A percentile compares a stretch with the other conserved stretches of the same genome.
These are phyloP conservation scores for Pseudocercospora crystallina DNA, from an alignment of 2,329 filamentous ascomycete species.

Conservation along the genomic window DNA sequence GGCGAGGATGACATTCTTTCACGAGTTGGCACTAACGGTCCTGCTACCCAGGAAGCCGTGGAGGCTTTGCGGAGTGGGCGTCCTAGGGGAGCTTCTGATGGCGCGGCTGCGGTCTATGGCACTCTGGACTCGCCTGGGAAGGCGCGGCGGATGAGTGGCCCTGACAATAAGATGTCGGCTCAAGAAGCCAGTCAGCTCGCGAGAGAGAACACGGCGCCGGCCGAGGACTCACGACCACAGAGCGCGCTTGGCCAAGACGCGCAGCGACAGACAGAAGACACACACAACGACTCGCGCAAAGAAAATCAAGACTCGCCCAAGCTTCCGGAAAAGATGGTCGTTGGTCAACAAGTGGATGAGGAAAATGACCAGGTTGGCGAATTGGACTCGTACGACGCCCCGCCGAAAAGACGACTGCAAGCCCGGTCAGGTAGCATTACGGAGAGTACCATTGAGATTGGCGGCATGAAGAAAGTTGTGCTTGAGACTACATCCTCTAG, in stretches of 20 bases:
- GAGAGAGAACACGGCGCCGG: constrained; percentile 21
- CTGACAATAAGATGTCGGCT: constrained; percentile 20
- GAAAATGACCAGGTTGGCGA: constrained; percentile 20
- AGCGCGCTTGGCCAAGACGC: constrained; percentile 6
- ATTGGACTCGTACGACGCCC: constrained; percentile 21
- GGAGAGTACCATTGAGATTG: constrained; percentile 72
- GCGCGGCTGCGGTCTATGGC: constrained; percentile 58
- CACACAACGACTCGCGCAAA: neutral
- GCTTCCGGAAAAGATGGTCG: constrained; percentile 13
- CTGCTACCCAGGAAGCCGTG: constrained; percentile 12
- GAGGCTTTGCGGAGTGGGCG: constrained; percentile 14
- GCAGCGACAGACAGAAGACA: constrained; percentile 5
- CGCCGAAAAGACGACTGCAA: constrained; percentile 27
- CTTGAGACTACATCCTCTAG: constrained; percentile 59
- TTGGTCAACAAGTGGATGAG: constrained; percentile 5
- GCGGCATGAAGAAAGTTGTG: constrained; percentile 73
- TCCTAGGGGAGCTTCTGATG: constrained; percentile 59
- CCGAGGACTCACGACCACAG: neutral
- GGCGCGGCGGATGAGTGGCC: constrained; percentile 17
- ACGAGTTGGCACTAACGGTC: constrained; percentile 1
- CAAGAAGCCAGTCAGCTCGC: constrained; percentile 29
- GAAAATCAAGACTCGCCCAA: neutral
- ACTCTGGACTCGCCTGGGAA: constrained; percentile 33
- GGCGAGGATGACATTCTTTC: constrained; percentile 7
- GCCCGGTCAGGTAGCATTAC: constrained; percentile 75